Evolutionary conservation across 768 basidiomycete genomes (phyloP).

Genomic region (Lentinula sp.): DNA sequence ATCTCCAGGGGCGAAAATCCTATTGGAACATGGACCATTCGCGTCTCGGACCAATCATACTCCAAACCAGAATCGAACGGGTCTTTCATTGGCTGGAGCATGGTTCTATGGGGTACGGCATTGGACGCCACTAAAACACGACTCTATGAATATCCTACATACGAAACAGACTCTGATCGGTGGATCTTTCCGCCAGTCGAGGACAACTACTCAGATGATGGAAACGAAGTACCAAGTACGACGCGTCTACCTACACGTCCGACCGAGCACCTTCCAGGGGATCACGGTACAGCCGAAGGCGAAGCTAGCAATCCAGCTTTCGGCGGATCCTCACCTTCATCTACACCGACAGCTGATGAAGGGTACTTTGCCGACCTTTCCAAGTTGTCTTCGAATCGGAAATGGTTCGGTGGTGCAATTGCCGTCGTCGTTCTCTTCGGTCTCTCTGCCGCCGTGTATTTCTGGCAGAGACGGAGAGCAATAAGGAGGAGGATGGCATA

Average conservation of each 20-base stretch:
- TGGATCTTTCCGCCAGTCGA: slow-evolving; percentile 42
- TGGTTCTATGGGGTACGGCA: slow-evolving; percentile 87
- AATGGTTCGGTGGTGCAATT: slow-evolving; percentile 89
- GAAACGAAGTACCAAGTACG: slow-evolving; percentile 29
- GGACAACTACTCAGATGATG: slow-evolving; percentile 24
- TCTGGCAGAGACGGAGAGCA: slow-evolving; percentile 62
- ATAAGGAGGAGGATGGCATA: slow-evolving; percentile 43
- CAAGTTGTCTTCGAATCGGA: slow-evolving; percentile 65
- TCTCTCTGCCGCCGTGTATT: slow-evolving; percentile 62
- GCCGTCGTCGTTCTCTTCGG: slow-evolving; percentile 75
- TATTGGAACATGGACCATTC: slow-evolving; percentile 85
- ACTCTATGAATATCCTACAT: slow-evolving; percentile 49
- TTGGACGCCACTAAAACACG: slow-evolving; percentile 64
- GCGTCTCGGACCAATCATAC: slow-evolving; percentile 75
- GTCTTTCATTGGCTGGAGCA: slow-evolving; percentile 84
- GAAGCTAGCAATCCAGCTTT: slow-evolving; percentile 78
- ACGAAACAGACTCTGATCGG: slow-evolving; percentile 31
- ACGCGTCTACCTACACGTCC: slow-evolving; percentile 77
- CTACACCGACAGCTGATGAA: slow-evolving; percentile 62
- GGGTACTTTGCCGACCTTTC: slow-evolving; percentile 83
- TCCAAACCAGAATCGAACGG: slow-evolving; percentile 41
- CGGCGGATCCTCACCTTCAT: slow-evolving; percentile 26
- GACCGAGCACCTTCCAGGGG: slow-evolving; percentile 80
- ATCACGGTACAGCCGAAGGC: slow-evolving; percentile 75
- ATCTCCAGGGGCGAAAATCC: slow-evolving; percentile 88